Base-by-base conservation (phyloP, 2,329 filamentous ascomycete genomes). In the Pleurostoma richardsiae region DNA sequence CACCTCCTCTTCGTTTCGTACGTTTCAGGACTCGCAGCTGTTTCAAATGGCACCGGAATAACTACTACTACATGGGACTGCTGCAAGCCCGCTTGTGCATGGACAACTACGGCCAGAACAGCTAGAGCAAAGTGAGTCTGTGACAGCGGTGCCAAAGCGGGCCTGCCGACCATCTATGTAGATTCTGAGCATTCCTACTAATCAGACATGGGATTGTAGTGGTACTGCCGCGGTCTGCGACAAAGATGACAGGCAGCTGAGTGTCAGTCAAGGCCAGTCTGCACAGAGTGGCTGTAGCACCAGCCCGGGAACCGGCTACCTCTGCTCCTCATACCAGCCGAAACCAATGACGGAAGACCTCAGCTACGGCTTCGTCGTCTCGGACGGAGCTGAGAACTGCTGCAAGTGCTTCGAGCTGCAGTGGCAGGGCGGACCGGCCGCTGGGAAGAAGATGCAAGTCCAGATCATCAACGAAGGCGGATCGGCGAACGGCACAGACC, bases 81-180 rank as follows among this genome's bases (percentile, higher is more conserved):
- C 69, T 87, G 83, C 69, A 88, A 88, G 70, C 77, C 82, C 27
- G 83, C 80, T 26, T 87, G 83, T 61, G 71, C 72, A 3, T 80
- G 82, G 82, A 59, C 70, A 10, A 72, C 64, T 45, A 85, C 85
- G 61, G 79, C 75, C 11, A 51, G 69, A 39, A 71, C 81, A 60
- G 67, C 64, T 49, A 58, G 59, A 43, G 74, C 79, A 10, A 75
- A 81, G 31, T 63, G 65, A n/a, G 76, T 76, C n/a, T 8, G n/a
- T n/a, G 19, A 19, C 19, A 19, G 19, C 19, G 19, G 19, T 19
- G 19, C 19, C 19, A 19, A 19, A 19, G 19, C 19, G 19, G 19
- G 19, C 19, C 19, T 19, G 19, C 19, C 19, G 19, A 19, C 19
- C 19, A 19, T 36, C 33, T n/a, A 8, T 36, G 8, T 36, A 36